Percentiles rank a stretch among this genome's conserved stretches.
phyloP scores from a whole-genome alignment of 73 alveolate genomes.

The Paramecium biaurelia region DNA sequence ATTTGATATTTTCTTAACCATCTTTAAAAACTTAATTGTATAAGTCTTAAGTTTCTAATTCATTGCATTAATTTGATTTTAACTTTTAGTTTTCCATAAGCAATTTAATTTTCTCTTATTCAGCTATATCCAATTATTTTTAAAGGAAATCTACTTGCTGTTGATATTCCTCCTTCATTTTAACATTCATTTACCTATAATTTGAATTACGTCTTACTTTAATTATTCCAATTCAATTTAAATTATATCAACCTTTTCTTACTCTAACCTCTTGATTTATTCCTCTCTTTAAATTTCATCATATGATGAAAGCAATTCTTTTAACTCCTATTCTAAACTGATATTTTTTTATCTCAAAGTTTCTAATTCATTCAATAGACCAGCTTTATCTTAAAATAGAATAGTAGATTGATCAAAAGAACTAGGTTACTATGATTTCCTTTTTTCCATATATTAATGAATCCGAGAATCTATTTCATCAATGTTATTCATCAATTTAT shows the following conservation, averaged over 20 bases:
- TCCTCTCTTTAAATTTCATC: slow-evolving; percentile 8
- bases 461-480: background rate
- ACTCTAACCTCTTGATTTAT: background rate
- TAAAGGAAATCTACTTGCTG: background rate
- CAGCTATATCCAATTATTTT: background rate
- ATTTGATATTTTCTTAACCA: background rate
- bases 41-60: background rate
- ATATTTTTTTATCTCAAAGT: background rate
- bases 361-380: background rate
- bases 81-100: background rate
- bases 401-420: background rate
- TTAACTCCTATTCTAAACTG: background rate
- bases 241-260: background rate
- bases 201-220: background rate
- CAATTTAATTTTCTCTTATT: background rate
- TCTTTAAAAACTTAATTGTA: background rate
- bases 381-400: background rate
- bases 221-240: background rate
- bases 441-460: background rate
- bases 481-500: background rate
- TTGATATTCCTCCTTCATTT: background rate
- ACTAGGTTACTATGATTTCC: background rate
- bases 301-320: background rate
- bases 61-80: background rate
- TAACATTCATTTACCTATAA: background rate